These are phyloP conservation scores for Fennellomyces sp. DNA, from an alignment of 371 early-diverging fungal genomes.

Conservation along the genomic window DNA sequence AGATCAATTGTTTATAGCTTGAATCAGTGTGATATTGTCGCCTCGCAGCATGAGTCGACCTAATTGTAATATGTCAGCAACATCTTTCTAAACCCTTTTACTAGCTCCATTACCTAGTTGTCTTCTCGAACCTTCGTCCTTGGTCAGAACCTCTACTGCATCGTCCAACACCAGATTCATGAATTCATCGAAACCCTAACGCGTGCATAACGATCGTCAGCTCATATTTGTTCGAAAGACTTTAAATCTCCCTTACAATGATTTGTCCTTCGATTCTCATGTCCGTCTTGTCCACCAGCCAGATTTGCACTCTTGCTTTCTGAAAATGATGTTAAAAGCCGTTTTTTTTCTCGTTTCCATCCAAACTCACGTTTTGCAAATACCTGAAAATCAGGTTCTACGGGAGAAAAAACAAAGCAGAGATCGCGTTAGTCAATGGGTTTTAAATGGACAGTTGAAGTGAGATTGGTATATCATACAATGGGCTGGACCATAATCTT, in stretches of 20 bases:
- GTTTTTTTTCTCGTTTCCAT: not conserved
- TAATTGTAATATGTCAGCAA: slow-evolving; percentile 17
- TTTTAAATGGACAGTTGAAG: not conserved
- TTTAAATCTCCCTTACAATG: slow-evolving; percentile 82
- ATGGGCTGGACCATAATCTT: slow-evolving; percentile 98
- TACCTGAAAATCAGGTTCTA: slow-evolving; percentile 87
- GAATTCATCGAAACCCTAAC: slow-evolving; percentile 96
- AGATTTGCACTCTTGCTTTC: slow-evolving; percentile 90
- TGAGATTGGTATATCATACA: slow-evolving; percentile 47
- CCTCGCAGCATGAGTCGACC: slow-evolving; percentile 91
- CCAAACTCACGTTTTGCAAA: slow-evolving; percentile 67
- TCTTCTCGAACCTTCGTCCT: slow-evolving; percentile 54
- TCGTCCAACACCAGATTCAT: slow-evolving; percentile 95
- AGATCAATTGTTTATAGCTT: slow-evolving; percentile 28
- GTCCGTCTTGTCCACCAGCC: slow-evolving; percentile 90
- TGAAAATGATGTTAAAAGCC: slow-evolving; percentile 25
- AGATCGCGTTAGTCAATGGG: not conserved
- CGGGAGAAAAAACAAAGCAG: slow-evolving; percentile 3
- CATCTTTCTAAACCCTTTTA: no score
- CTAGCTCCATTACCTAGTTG: slow-evolving; percentile 3
- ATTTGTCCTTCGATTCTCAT: slow-evolving; percentile 91
- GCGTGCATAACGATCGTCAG: slow-evolving; percentile 5
- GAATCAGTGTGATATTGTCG: slow-evolving; percentile 85
- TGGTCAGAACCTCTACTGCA: slow-evolving; percentile 81
- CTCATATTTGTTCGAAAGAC: slow-evolving; percentile 9